Base-by-base conservation (phyloP, 2,329 filamentous ascomycete genomes). In the Sporothrix pseudoabietina region DNA sequence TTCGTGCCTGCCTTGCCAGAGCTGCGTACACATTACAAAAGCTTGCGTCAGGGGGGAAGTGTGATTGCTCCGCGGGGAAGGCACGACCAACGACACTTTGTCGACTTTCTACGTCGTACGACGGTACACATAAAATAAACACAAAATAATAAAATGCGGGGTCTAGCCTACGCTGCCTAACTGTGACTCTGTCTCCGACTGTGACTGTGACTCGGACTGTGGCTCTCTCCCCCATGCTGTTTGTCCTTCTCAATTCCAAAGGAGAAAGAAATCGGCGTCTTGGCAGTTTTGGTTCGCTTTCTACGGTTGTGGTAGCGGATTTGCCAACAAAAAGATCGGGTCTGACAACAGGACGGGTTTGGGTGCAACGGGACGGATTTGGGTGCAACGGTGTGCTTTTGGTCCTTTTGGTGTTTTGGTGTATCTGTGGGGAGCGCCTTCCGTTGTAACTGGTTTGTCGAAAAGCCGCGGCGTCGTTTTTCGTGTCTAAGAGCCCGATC, bases 91-190 rank as follows among this genome's bases (percentile, higher is more conserved):
- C 47, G 8, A 35, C 26, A 35, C 26, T 39, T 39, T 44, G 22
- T 57, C 12, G 26, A 35, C 52, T 55, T 26, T 54, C 52, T 22
- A n/a, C n/a, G 7, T 19, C 49, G 4, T n/a, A 47, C 41, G n/a
- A n/a, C n/a, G n/a, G n/a, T n/a, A n/a, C n/a, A n/a, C 26, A 26
- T 26, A 26, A 55, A n/a, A 26, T n/a, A 30, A n/a, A 6, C 7
- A 35, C 32, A 41, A 22, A 61, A 19, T 10, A 55, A 47, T 10
- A 55, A 47, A 57, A 26, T 57, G 68, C 68, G 68, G 68, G 68
- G 68, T 44, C 32, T 66, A 44, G 4, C 35, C 9, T 35, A 22
- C 9, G 8, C 8, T 35, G 8, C 35, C 41, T 6, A 14, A 14
- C 22, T 14, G 10, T 55, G 52, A 55, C 44, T 49, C 41, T 44